Conservation (phyloP, 768 basidiomycete genomes). For the Neoboletus brunneissimus region DNA sequence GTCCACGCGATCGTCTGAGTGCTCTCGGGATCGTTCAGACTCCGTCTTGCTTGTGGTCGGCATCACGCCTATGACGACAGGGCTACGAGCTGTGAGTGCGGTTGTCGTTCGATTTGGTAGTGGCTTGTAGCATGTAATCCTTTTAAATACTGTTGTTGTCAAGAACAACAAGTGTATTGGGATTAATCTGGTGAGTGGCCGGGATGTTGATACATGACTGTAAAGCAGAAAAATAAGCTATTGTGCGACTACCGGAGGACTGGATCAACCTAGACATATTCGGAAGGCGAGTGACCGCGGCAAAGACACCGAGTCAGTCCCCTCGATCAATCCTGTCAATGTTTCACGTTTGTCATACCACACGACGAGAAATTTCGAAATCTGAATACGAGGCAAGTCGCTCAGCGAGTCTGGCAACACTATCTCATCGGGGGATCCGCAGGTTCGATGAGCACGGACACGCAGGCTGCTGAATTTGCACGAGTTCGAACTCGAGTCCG, state of each 20-base stretch:
- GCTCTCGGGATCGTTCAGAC: not conserved
- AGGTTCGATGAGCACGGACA: not conserved
- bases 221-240: conserved; percentile 27
- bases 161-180: too few species aligned
- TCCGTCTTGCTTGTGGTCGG: conserved; percentile 3
- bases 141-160: not conserved
- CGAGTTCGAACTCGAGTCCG: not conserved
- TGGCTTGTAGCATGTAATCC: not conserved
- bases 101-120: not conserved
- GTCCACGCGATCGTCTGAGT: not conserved
- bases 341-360: conserved; percentile 42
- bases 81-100: not conserved
- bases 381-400: conserved; percentile 6
- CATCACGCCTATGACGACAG: not conserved
- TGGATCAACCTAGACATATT: conserved; percentile 40
- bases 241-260: conserved; percentile 34
- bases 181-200: too few species aligned
- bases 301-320: conserved; percentile 27
- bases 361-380: conserved; percentile 13
- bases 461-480: not conserved
- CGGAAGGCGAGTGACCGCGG: conserved; percentile 20
- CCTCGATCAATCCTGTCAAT: conserved; percentile 42
- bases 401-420: not conserved
- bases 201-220: not conserved
- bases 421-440: conserved; percentile 1